Conservation (phyloP, 805 yeast genomes). For the Phaffomyces opuntiae region DNA sequence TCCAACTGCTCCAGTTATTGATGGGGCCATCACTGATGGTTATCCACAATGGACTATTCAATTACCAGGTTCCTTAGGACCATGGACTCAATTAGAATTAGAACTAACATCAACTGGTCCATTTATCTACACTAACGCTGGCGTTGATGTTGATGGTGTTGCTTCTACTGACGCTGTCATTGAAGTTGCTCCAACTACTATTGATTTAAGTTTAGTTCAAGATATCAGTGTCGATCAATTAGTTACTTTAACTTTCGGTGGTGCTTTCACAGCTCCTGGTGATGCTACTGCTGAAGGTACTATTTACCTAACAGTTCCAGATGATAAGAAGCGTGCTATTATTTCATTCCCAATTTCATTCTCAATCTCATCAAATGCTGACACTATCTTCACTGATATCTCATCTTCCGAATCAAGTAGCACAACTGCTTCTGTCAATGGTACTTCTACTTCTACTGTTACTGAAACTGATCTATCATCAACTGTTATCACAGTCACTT, state of each 20-base stretch:
- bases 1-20: neutral
- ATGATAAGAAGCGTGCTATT: neutral
- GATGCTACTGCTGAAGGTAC: neutral
- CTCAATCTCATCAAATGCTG: conserved; percentile 7
- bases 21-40: neutral
- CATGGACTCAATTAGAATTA: neutral
- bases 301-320: neutral
- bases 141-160: conserved; percentile 7
- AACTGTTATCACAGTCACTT: neutral
- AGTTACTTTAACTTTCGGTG: neutral
- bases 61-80: conserved; percentile 3
- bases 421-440: too few species aligned
- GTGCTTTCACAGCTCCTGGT: neutral
- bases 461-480: neutral
- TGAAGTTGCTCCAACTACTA: neutral
- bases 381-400: conserved; percentile 12
- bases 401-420: conserved; percentile 9
- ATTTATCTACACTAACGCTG: conserved; percentile 1
- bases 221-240: conserved; percentile 13
- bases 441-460: conserved; percentile 2
- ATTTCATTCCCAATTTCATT: neutral
- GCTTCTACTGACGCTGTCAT: neutral
- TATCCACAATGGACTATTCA: neutral
- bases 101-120: neutral
- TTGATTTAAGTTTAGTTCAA: neutral